Conservation (phyloP, 805 yeast genomes). For the Suhomyces vadensis region DNA sequence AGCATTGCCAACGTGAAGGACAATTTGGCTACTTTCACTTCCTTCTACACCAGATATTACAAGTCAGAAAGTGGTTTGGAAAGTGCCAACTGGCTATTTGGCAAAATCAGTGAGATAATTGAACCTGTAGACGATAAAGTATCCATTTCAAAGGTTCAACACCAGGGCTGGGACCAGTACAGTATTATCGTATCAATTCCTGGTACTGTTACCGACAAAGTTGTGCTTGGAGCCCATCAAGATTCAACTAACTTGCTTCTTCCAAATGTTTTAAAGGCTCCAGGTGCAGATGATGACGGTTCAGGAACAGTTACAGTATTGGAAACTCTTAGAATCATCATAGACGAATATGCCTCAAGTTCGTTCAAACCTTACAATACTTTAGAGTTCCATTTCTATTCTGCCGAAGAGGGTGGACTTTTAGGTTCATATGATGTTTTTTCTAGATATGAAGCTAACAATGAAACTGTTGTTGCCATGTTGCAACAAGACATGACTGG, state of each 20-base stretch:
- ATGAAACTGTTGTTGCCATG: constrained; percentile 72
- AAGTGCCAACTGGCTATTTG: constrained; percentile 69
- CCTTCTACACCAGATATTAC: constrained; percentile 76
- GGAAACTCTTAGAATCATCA: constrained; percentile 69
- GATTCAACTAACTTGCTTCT: constrained; percentile 77
- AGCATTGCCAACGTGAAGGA: constrained; percentile 48
- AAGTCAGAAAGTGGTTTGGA: constrained; percentile 68
- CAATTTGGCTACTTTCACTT: constrained; percentile 61
- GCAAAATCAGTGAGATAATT: constrained; percentile 45
- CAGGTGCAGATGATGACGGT: constrained; percentile 96
- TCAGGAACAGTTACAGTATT: constrained; percentile 80
- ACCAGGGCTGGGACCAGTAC: constrained; percentile 73
- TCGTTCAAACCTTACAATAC: constrained; percentile 64
- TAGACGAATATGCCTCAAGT: constrained; percentile 28
- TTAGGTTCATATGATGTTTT: constrained; percentile 84
- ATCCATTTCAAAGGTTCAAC: constrained; percentile 53
- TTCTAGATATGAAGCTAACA: constrained; percentile 45
- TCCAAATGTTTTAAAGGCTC: constrained; percentile 70
- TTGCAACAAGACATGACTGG: constrained; percentile 97
- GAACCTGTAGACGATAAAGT: constrained; percentile 25
- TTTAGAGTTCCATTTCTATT: constrained; percentile 89
- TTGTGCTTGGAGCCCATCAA: constrained; percentile 86
- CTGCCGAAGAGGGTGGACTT: constrained; percentile 93
- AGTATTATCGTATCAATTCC: constrained; percentile 68
- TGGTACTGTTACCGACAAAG: constrained; percentile 50